Evolutionary conservation across 225 moss, liverwort and hornwort species (phyloP), one percentile per base, ranked within the genome.

Genomic region (Sphagnum contortum): DNA sequence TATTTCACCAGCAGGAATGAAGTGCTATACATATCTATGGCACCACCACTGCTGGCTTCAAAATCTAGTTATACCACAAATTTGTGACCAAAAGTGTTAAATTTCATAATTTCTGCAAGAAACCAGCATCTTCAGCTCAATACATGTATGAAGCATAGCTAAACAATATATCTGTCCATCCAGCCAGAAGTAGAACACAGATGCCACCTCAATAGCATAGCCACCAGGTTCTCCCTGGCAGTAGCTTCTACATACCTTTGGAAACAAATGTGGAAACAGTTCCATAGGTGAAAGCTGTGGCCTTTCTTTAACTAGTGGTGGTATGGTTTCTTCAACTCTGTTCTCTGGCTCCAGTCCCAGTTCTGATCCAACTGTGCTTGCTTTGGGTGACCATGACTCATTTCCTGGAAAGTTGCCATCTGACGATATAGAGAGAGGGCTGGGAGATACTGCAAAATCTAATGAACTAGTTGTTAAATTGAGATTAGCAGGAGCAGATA

Each of bases 191-290:
- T 29, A 29, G 29, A 29, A 29, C 29, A 29, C 29, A 29, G 29
- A 29, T 29, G 29, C 29, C 29, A 29, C 29, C 29, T 29, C 29
- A 29, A 29, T 29, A 29, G 29, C 29, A 29, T 29, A 29, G 29
- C 29, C 29, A 29, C 29, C 29, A 29, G 29, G 29, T 29, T 29
- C 29, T 29, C 29, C 29, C 29, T 29, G 29, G 29, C 29, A 29
- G 29, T 29, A 29, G 29, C 29, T 29, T 29, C 29, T 29, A 29
- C 72, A 65, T 64, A 84, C 84, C 70, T 78, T 84, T 58, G 84
- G 84, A 73, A 80, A 84, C 11, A 84, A 66, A 75, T 84, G 84
- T 54, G 84, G 84, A 77, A 77, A 84, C 57, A 84, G 84, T 71
- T 77, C 75, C 75, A 78, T 80, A 49, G 80, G 84, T 50, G 84